Conservation (phyloP, 2,329 filamentous ascomycete species). For the Botrytis aclada region DNA sequence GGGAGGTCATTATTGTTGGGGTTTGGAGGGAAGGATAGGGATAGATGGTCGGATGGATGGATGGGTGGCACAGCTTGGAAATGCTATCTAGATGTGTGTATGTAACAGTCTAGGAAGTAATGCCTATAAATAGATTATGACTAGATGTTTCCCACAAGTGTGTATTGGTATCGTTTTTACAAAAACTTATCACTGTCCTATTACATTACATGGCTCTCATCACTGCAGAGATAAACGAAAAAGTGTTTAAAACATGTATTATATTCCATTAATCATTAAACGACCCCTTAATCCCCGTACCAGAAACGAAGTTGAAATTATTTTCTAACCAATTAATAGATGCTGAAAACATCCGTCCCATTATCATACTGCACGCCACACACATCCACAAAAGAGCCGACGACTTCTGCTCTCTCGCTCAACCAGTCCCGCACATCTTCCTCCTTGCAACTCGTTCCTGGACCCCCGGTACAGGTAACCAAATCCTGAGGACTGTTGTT, state of each 20-base stretch:
- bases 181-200: background rate
- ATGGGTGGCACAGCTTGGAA: background rate
- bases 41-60: background rate
- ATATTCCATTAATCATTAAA: background rate
- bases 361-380: constrained; percentile 39
- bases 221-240: background rate
- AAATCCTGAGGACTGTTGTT: constrained; percentile 50
- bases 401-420: constrained; percentile 35
- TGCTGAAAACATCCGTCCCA: constrained; percentile 30
- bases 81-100: background rate
- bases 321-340: constrained; percentile 22
- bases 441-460: constrained; percentile 44
- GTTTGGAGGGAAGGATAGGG: background rate
- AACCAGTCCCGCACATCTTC: constrained; percentile 25
- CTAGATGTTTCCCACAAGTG: background rate
- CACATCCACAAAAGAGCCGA: constrained; percentile 43
- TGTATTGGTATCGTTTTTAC: background rate
- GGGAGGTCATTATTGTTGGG: background rate
- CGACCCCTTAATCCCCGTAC: background rate
- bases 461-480: constrained; percentile 47
- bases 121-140: background rate
- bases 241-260: background rate
- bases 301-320: background rate
- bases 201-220: background rate
- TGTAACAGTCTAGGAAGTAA: background rate